A percentile compares a stretch with the other conserved stretches of the same genome.
phyloP scores from a whole-genome alignment of 495 filamentous ascomycete species.

The Lasiosphaeria hispida region DNA sequence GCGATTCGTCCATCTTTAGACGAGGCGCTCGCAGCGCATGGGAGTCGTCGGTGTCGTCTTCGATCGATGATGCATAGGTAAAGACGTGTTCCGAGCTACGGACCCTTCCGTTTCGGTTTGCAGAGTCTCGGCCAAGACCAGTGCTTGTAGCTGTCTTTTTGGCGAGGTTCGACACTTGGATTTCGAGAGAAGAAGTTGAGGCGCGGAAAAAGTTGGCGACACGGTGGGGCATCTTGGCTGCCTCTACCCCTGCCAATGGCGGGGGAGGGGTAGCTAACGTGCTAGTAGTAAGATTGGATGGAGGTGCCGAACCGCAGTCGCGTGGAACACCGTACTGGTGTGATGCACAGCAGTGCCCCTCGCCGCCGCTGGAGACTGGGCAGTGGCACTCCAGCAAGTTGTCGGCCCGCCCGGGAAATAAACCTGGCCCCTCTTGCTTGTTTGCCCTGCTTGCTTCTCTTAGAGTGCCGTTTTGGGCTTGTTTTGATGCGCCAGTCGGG shows the following conservation, averaged over 20 bases:
- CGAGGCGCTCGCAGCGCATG: slow-evolving; percentile 16
- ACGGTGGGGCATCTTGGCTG: slow-evolving; percentile 48
- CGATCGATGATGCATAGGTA: slow-evolving; percentile 35
- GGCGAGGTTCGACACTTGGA: slow-evolving; percentile 29
- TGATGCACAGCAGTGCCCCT: slow-evolving; percentile 1
- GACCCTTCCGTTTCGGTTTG: slow-evolving; percentile 25
- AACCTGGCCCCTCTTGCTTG: slow-evolving; percentile 5
- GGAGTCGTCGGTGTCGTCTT: slow-evolving; percentile 31
- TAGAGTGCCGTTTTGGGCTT: no score
- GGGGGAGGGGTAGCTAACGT: slow-evolving; percentile 15
- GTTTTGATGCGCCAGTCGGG: no score
- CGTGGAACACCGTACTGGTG: no score
- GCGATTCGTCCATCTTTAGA: slow-evolving; percentile 31
- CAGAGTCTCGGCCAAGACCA: slow-evolving; percentile 22
- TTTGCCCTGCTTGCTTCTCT: not conserved
- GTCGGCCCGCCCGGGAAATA: slow-evolving; percentile 4
- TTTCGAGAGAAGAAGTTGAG: slow-evolving; percentile 35
- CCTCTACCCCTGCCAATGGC: slow-evolving; percentile 17
- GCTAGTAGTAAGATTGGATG: not conserved
- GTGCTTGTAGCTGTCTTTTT: slow-evolving; percentile 29
- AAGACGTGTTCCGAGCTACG: slow-evolving; percentile 30
- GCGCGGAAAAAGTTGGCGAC: slow-evolving; percentile 50
- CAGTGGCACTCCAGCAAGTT: no score
- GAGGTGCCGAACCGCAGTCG: not conserved
- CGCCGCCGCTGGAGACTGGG: not conserved